Conservation (phyloP, 305 asterid genomes). For the Rubia balearica region DNA sequence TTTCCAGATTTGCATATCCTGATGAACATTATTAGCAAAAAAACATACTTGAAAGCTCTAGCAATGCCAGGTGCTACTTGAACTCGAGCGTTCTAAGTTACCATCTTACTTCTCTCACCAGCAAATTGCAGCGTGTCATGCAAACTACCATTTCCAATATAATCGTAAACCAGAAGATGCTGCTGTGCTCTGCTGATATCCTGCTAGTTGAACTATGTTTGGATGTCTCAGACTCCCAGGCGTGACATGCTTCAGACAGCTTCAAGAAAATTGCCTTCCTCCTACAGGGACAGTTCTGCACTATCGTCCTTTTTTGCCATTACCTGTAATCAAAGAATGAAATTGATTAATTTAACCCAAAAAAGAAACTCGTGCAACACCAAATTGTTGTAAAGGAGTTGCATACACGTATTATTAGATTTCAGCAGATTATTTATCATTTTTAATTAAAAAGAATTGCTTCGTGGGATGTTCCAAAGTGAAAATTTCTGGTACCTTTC, state of each 20-base stretch:
- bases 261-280: conserved; percentile 87
- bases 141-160: conserved; percentile 69
- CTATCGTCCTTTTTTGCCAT: conserved; percentile 79
- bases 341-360: neutral
- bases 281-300: conserved; percentile 78
- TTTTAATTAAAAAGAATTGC: too few species aligned
- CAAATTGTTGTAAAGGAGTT: too few species aligned
- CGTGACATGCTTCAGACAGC: conserved; percentile 85
- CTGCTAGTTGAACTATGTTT: conserved; percentile 73
- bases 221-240: conserved; percentile 51
- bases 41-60: conserved; percentile 88
- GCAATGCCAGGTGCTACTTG: conserved; percentile 96
- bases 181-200: conserved; percentile 92
- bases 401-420: too few species aligned
- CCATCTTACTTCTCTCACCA: conserved; percentile 71
- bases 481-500: conserved; percentile 52
- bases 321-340: conserved; percentile 34
- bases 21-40: conserved; percentile 3
- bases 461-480: neutral
- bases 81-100: conserved; percentile 95
- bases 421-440: too few species aligned
- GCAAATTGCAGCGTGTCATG: conserved; percentile 91
- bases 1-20: neutral
- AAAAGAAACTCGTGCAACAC: too few species aligned
- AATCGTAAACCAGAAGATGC: conserved; percentile 79